phyloP scores from a whole-genome alignment of 305 asterid genomes.

The Solanum hybrid region DNA sequence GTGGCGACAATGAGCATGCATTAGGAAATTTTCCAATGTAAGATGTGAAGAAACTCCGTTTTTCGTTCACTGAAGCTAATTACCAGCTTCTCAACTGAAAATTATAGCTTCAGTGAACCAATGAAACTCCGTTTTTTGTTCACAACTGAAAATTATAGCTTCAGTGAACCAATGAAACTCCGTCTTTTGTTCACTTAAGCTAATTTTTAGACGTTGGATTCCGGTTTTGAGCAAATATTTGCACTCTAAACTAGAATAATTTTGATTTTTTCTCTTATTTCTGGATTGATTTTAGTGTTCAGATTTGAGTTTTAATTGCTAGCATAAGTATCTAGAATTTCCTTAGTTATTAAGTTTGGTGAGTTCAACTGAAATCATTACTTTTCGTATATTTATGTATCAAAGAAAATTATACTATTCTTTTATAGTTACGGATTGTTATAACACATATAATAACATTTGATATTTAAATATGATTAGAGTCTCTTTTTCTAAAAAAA shows the following conservation, averaged over 20 bases:
- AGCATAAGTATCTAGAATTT: not conserved
- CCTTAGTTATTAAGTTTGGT: not conserved
- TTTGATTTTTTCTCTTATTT: not conserved
- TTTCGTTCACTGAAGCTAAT: not conserved
- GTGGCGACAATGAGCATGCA: slow-evolving; percentile 35
- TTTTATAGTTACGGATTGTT: not conserved
- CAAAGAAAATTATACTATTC: too few relatives aligned
- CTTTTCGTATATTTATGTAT: too few relatives aligned
- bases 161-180: too few relatives aligned
- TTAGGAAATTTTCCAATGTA: slow-evolving; percentile 50
- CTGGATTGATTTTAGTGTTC: not conserved
- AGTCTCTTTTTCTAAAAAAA: not conserved
- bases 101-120: too few relatives aligned
- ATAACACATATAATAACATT: too few relatives aligned
- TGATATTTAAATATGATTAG: not conserved
- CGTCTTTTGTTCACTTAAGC: not conserved
- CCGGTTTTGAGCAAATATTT: not conserved
- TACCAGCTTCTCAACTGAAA: not conserved
- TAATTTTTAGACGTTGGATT: not conserved
- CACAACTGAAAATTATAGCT: not conserved
- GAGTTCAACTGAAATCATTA: not conserved
- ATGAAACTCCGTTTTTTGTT: not conserved
- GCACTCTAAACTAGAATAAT: not conserved
- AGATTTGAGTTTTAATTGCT: not conserved
- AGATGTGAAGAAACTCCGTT: not conserved